Base-by-base conservation (phyloP, 2,329 filamentous ascomycete species). In the Chaetomium strumarium region DNA sequence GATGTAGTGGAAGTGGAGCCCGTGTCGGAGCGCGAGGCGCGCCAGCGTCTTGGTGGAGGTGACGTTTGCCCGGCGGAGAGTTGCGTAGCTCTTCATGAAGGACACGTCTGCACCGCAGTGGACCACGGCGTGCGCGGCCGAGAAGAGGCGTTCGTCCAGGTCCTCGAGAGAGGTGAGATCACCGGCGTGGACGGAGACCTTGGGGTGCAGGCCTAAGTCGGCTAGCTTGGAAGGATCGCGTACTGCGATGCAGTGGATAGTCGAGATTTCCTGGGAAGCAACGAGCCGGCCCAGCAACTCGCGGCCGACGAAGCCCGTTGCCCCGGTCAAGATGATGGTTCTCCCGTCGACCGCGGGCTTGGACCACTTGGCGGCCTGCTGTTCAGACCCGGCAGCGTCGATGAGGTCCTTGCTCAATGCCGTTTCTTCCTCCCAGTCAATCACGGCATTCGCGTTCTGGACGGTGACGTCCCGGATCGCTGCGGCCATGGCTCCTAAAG, bases 51-150 rank as follows among this genome's bases (percentile, higher is more conserved):
- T 62, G 2, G 68, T 72, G 0, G 71, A 62, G 0, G 53, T 13
- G 5, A 74, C 54, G 52, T 76, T 75, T 13, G 60, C 52, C 1
- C 46, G 39, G 3, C 63, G 61, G 0, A 75, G 59, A 0, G 62
- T 59, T 9, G 58, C 31, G 55, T 73, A 76, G 2, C 60, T 56
- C 29, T 73, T 67, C 54, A 63, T 55, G 60, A 64, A 72, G 5
- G 62, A 68, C n/a, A 65, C 63, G 16, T 70, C 67, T 13, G 74
- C 74, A 5, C 72, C 77, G 50, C 66, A 70, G 63, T 80, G 83
- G 20, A 86, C 43, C 33, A 59, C n/a, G 34, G 45, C 44, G 29
- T 57, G 29, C 12, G 20, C 30, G 11, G 51, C 31, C 14, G 29
- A 46, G 13, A 68, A 42, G 17, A 49, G 8, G 13, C 16, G 4